These are phyloP conservation scores for Phytomonas sp. DNA, from an alignment of 208 protist genomes.

Conservation along the genomic window DNA sequence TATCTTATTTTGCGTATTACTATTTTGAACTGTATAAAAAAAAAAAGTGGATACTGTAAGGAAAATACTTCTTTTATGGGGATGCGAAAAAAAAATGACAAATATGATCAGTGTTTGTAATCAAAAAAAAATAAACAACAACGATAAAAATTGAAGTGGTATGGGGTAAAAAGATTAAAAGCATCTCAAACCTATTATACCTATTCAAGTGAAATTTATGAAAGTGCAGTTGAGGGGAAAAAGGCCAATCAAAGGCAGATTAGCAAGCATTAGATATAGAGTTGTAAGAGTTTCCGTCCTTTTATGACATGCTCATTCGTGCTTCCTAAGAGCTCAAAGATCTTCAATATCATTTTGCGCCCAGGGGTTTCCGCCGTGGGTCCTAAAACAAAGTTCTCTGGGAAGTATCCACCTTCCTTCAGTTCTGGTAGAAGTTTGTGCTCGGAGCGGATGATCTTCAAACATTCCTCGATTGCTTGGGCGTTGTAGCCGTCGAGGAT, in stretches of 20 bases:
- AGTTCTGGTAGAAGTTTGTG: slow-evolving; percentile 61
- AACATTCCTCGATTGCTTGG: slow-evolving; percentile 67
- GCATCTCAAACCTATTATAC: background rate
- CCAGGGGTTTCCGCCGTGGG: slow-evolving; percentile 50
- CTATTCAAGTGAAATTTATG: background rate
- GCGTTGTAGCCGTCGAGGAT: slow-evolving; percentile 53
- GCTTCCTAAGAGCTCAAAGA: slow-evolving; percentile 71
- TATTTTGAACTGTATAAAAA: background rate
- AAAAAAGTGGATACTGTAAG: background rate
- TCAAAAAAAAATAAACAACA: slow-evolving; percentile 7
- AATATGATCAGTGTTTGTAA: slow-evolving; percentile 2
- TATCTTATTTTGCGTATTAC: background rate
- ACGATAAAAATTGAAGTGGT: slow-evolving; percentile 12
- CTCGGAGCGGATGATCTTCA: slow-evolving; percentile 69
- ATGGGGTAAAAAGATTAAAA: background rate
- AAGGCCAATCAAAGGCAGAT: slow-evolving; percentile 13
- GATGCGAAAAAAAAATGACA: background rate
- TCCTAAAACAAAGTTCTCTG: slow-evolving; percentile 37
- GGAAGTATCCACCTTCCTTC: slow-evolving; percentile 50
- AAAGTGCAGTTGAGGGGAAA: slow-evolving; percentile 12
- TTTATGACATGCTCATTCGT: slow-evolving; percentile 59
- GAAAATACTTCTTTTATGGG: background rate
- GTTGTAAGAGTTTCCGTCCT: slow-evolving; percentile 57
- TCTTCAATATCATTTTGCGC: slow-evolving; percentile 37
- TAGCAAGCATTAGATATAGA: slow-evolving; percentile 38